These are phyloP conservation scores for Pugionium dolabratum DNA, from an alignment of 345 rosid genomes.

Conservation along the genomic window DNA sequence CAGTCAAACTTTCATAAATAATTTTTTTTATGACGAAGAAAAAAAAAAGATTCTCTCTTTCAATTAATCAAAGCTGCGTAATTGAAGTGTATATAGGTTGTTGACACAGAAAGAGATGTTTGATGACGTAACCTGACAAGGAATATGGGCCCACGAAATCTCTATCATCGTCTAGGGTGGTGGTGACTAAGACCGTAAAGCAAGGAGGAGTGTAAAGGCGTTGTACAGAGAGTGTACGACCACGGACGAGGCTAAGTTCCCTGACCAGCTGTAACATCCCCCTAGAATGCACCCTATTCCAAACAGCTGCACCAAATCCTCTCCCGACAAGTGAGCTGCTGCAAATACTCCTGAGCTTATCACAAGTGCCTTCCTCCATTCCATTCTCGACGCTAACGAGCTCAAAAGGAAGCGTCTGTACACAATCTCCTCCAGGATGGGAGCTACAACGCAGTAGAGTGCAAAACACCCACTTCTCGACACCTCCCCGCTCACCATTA, in stretches of 20 bases:
- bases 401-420: conserved; percentile 79
- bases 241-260: conserved; percentile 63
- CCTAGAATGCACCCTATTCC: conserved; percentile 71
- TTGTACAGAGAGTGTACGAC: conserved; percentile 73
- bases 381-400: conserved; percentile 58
- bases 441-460: conserved; percentile 65
- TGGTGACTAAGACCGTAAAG: conserved; percentile 4
- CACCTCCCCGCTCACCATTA: conserved; percentile 52
- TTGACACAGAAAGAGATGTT: no score
- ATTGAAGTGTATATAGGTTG: no score
- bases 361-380: conserved; percentile 59
- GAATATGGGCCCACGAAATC: no score
- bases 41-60: no score
- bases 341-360: conserved; percentile 71
- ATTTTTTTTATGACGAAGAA: no score
- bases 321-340: conserved; percentile 74
- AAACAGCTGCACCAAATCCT: conserved; percentile 62
- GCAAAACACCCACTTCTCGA: conserved; percentile 55
- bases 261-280: conserved; percentile 73
- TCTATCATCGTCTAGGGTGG: background rate
- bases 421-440: conserved; percentile 70
- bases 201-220: conserved; percentile 53
- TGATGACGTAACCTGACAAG: no score
- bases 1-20: no score
- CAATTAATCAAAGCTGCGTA: no score